Conservation (phyloP, 345 rosid genomes). For the Murraya koenigii region DNA sequence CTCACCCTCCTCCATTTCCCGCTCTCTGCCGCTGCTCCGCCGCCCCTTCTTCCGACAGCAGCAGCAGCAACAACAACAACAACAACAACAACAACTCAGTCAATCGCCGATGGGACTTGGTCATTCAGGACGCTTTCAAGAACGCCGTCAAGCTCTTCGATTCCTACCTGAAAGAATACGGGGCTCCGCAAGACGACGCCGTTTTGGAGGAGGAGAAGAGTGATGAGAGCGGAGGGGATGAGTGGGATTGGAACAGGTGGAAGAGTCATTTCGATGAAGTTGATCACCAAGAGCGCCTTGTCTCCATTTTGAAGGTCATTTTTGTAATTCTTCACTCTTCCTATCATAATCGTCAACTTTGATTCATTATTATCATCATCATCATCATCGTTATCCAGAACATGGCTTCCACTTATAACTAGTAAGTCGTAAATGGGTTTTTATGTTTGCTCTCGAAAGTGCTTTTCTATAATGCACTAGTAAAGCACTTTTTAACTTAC, state of each 20-base stretch:
- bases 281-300: slow-evolving; percentile 78
- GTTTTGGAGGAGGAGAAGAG: neutral
- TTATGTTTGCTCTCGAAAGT: neutral
- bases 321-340: neutral
- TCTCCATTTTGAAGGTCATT: slow-evolving; percentile 63
- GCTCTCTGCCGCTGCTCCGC: slow-evolving; percentile 46
- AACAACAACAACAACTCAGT: slow-evolving; percentile 3
- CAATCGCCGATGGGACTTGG: slow-evolving; percentile 54
- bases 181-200: slow-evolving; percentile 1
- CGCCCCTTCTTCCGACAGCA: slow-evolving; percentile 16
- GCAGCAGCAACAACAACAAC: neutral
- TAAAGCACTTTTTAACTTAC: neutral
- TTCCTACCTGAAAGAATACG: slow-evolving; percentile 34
- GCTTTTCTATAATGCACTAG: neutral
- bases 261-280: slow-evolving; percentile 71
- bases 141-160: slow-evolving; percentile 54
- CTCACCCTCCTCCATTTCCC: slow-evolving; percentile 31
- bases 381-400: neutral
- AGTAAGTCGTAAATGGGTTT: no score
- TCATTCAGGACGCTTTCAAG: slow-evolving; percentile 49
- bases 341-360: neutral
- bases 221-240: slow-evolving; percentile 27
- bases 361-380: neutral
- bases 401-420: neutral
- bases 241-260: slow-evolving; percentile 96